Evolutionary conservation across 2,329 filamentous ascomycete genomes (phyloP).

Genomic region (Pleomassaria siparia): DNA sequence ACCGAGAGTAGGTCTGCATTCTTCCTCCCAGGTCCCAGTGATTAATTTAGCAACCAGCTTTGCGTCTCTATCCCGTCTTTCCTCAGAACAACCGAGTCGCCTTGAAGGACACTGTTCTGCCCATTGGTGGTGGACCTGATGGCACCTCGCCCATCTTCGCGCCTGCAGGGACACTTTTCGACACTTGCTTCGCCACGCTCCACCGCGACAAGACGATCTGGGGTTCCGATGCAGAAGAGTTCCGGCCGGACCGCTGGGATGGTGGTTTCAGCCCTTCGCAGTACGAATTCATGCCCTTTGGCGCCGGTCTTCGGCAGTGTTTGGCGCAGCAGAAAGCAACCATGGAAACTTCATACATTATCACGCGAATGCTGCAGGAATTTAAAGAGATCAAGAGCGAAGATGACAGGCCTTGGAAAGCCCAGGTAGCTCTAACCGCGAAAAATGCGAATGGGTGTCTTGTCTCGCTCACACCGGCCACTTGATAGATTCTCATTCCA

Average conservation of each 20-base stretch:
- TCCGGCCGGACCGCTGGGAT: slow-evolving; percentile 43
- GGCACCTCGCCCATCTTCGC: slow-evolving; percentile 6
- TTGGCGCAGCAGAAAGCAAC: slow-evolving; percentile 9
- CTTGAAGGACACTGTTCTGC: slow-evolving; percentile 4
- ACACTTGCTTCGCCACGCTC: slow-evolving; percentile 7
- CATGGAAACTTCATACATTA: slow-evolving; percentile 10
- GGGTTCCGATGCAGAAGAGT: slow-evolving; percentile 37
- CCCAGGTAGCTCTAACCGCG: slow-evolving; percentile 7
- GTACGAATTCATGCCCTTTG: slow-evolving; percentile 13
- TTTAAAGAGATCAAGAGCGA: slow-evolving; percentile 9
- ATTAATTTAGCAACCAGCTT: neutral
- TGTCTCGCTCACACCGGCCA: slow-evolving; percentile 4
- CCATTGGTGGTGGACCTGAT: slow-evolving; percentile 7
- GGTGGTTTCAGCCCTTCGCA: neutral
- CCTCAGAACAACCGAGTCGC: neutral
- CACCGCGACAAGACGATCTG: slow-evolving; percentile 38
- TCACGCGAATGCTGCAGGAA: slow-evolving; percentile 8
- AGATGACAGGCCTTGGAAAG: slow-evolving; percentile 8
- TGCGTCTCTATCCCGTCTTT: slow-evolving; percentile 6
- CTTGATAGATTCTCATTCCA: neutral
- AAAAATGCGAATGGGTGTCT: slow-evolving; percentile 12
- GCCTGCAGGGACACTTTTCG: slow-evolving; percentile 5
- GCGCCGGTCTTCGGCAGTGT: slow-evolving; percentile 9
- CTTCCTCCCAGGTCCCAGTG: neutral
- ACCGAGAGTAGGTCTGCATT: slow-evolving; percentile 2